phyloP scores from a whole-genome alignment of 2,329 filamentous ascomycete genomes.

The Sporothrix phasma region DNA sequence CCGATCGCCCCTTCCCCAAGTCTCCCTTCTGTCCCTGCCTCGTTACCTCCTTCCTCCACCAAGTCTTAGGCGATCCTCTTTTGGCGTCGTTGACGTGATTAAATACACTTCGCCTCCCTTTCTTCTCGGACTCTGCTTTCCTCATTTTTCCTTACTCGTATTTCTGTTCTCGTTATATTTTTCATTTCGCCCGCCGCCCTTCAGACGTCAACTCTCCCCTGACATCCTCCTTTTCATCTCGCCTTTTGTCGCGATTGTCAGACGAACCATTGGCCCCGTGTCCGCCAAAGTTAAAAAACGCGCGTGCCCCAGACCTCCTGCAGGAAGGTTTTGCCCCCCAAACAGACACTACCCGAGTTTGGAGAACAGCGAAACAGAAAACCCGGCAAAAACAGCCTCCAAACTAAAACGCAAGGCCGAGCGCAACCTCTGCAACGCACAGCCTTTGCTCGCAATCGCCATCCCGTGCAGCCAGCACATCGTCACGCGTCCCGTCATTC shows the following conservation, averaged over 20 bases:
- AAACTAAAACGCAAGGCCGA: neutral
- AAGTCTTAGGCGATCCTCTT: neutral
- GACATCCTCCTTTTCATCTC: neutral
- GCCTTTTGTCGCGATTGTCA: neutral
- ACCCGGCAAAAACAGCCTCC: neutral
- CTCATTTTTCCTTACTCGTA: neutral
- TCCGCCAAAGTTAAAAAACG: neutral
- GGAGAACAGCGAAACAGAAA: neutral
- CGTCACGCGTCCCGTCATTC: neutral
- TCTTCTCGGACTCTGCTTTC: neutral
- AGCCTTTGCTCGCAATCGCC: neutral
- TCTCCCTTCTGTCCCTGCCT: neutral
- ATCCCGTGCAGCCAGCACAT: neutral
- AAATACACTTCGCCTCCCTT: slow-evolving; percentile 8
- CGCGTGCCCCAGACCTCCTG: neutral
- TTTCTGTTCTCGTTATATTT: too few relatives aligned
- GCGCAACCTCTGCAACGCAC: too few relatives aligned
- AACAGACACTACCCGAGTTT: neutral
- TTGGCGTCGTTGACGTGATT: slow-evolving; percentile 8
- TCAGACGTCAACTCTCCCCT: neutral
- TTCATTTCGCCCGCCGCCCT: neutral
- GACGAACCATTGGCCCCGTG: neutral
- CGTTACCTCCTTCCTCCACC: neutral
- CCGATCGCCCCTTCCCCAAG: neutral
- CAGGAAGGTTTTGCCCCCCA: neutral